Percentiles rank a stretch among this genome's conserved stretches.
Evolutionary conservation across 1,139 yeast genomes (phyloP).

Genomic region (Kurtzmaniella natalensis): DNA sequence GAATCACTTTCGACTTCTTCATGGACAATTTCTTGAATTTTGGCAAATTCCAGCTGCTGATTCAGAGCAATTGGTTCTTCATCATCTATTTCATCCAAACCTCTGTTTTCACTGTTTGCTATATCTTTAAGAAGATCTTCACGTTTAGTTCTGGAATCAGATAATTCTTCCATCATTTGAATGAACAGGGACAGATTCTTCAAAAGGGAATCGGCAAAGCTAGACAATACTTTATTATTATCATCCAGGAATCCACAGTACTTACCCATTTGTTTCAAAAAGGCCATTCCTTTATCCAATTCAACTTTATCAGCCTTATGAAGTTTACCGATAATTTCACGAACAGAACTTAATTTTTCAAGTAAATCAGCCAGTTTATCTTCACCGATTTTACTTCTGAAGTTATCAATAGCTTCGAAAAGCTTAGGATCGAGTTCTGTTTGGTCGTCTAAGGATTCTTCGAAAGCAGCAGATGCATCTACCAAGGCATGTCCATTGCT

Average conservation of each 20-base stretch:
- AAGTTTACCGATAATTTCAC: conserved; percentile 25
- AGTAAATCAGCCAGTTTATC: conserved; percentile 18
- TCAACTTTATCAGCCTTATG: conserved; percentile 26
- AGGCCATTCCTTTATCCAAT: conserved; percentile 25
- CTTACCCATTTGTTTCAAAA: conserved; percentile 25
- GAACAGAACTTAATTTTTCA: conserved; percentile 26
- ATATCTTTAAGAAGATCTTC: conserved; percentile 31
- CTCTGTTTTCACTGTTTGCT: not conserved
- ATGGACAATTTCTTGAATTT: conserved; percentile 5
- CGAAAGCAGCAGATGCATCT: too few relatives aligned
- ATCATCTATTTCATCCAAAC: not conserved
- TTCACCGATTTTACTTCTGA: conserved; percentile 15
- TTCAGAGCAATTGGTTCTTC: too few relatives aligned
- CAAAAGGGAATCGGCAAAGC: conserved; percentile 73
- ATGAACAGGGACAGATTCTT: conserved; percentile 75
- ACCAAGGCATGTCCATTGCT: too few relatives aligned
- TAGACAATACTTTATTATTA: conserved; percentile 35
- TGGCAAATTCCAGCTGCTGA: too few relatives aligned
- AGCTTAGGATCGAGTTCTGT: conserved; percentile 28
- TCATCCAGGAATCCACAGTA: conserved; percentile 14
- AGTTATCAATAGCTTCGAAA: conserved; percentile 24
- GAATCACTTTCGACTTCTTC: too few relatives aligned
- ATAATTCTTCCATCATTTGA: conserved; percentile 72
- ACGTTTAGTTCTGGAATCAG: conserved; percentile 52
- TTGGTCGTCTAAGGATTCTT: too few relatives aligned